phyloP scores from a whole-genome alignment of 2,329 filamentous ascomycete species.

The Sporothrix brasiliensis region DNA sequence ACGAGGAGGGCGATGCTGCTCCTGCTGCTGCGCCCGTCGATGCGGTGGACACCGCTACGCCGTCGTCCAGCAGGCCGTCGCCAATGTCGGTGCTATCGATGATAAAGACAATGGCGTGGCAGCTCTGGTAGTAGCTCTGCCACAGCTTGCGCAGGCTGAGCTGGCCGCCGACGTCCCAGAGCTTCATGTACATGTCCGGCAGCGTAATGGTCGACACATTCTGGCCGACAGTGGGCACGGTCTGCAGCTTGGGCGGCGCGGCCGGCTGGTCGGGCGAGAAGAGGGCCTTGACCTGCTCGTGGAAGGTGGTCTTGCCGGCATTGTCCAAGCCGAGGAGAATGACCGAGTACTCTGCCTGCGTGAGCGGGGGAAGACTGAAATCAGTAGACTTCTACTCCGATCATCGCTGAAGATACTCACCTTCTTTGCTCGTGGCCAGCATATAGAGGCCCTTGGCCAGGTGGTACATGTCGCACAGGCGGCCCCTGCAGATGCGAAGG shows the following conservation, averaged over 20 bases:
- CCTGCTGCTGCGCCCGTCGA: background rate
- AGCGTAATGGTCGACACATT: conserved; percentile 91
- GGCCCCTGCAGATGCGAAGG: background rate
- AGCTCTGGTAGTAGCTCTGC: conserved; percentile 93
- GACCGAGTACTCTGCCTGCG: conserved; percentile 81
- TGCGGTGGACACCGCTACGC: background rate
- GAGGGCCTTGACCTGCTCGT: conserved; percentile 91
- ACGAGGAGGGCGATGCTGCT: too few relatives aligned
- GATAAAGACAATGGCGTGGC: conserved; percentile 96
- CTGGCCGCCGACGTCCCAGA: conserved; percentile 98
- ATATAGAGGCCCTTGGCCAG: conserved; percentile 92
- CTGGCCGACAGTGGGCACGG: conserved; percentile 94
- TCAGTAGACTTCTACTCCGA: too few relatives aligned
- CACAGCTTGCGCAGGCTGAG: conserved; percentile 85
- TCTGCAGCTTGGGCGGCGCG: conserved; percentile 71
- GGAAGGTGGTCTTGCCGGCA: conserved; percentile 96
- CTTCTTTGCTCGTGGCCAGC: conserved; percentile 96
- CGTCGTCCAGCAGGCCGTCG: conserved; percentile 60
- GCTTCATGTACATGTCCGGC: conserved; percentile 94
- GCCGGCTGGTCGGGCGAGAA: conserved; percentile 62
- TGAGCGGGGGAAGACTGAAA: background rate
- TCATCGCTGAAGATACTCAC: conserved; percentile 48
- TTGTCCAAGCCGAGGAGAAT: conserved; percentile 97
- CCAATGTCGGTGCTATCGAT: conserved; percentile 94
- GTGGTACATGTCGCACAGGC: conserved; percentile 73